phyloP scores from a whole-genome alignment of 768 basidiomycete genomes.

The Hemileccinum rubropunctum region DNA sequence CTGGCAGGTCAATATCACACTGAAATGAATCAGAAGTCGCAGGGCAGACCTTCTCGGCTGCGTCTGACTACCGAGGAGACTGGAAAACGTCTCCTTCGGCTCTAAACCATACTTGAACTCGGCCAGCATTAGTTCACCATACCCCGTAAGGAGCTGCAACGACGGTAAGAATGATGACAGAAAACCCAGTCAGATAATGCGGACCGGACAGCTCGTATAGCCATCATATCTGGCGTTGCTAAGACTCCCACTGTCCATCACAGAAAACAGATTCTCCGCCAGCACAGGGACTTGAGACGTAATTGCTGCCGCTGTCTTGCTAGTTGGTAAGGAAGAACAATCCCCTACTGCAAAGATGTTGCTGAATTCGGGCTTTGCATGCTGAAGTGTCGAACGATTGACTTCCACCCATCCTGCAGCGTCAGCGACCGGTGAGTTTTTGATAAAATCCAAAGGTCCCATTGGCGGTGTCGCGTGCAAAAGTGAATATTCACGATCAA shows the following conservation, averaged over 20 bases:
- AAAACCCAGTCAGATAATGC: conserved; percentile 24
- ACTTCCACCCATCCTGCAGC: conserved; percentile 88
- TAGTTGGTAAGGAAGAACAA: conserved; percentile 87
- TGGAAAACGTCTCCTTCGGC: conserved; percentile 82
- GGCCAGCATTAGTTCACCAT: conserved; percentile 82
- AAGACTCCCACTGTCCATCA: conserved; percentile 71
- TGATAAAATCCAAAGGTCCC: conserved; percentile 83
- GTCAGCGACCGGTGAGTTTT: conserved; percentile 75
- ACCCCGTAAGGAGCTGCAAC: conserved; percentile 70
- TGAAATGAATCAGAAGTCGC: not conserved
- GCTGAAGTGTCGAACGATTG: conserved; percentile 74
- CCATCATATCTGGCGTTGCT: conserved; percentile 78
- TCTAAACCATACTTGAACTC: conserved; percentile 93
- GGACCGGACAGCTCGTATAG: conserved; percentile 84
- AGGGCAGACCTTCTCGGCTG: conserved; percentile 62
- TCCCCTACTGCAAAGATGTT: conserved; percentile 93
- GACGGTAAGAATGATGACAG: not conserved
- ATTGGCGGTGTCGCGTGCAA: conserved; percentile 88
- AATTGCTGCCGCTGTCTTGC: conserved; percentile 95
- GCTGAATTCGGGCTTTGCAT: conserved; percentile 71
- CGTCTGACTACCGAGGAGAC: conserved; percentile 68
- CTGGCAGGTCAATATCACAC: conserved; percentile 4
- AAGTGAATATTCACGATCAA: conserved; percentile 75
- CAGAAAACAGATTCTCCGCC: conserved; percentile 79
- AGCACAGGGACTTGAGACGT: conserved; percentile 90